A percentile compares a stretch with the other conserved stretches of the same genome.
Evolutionary conservation across 306 rosid genomes (phyloP).

Genomic region (Ormosia semicastrata): DNA sequence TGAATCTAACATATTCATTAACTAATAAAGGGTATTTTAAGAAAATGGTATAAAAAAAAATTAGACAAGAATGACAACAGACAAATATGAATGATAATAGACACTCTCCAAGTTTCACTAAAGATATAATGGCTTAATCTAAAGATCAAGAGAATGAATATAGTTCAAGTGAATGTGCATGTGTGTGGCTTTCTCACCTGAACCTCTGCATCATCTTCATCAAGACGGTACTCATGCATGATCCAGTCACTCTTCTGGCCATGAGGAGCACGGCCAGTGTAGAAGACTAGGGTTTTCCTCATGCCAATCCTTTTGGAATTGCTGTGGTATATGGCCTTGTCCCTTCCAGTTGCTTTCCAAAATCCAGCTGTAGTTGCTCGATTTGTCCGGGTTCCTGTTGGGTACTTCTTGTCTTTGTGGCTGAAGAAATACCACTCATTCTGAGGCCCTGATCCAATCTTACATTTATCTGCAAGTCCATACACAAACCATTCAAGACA

Average conservation of each 20-base stretch:
- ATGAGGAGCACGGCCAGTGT: constrained; percentile 99
- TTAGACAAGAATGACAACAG: too few relatives aligned
- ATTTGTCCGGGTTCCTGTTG: constrained; percentile 94
- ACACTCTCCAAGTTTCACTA: background rate
- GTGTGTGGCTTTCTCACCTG: constrained; percentile 41
- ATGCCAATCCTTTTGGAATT: constrained; percentile 84
- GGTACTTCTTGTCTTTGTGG: constrained; percentile 96
- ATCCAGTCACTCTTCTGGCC: constrained; percentile 99
- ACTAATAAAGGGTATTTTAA: too few relatives aligned
- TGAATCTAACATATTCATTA: too few relatives aligned
- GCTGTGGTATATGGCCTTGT: constrained; percentile 76
- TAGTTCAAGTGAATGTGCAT: background rate
- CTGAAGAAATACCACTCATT: constrained; percentile 98
- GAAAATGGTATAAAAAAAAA: too few relatives aligned
- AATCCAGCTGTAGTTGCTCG: constrained; percentile 94
- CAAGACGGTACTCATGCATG: constrained; percentile 98
- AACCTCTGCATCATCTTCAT: constrained; percentile 62
- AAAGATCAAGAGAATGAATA: background rate
- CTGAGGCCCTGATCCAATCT: constrained; percentile 92
- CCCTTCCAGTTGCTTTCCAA: constrained; percentile 99
- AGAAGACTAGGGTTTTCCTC: constrained; percentile 97
- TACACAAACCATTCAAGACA: background rate
- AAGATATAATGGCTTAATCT: background rate
- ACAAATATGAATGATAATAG: too few relatives aligned
- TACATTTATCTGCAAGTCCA: constrained; percentile 66